Percentiles rank a stretch among this genome's conserved stretches.
These are phyloP conservation scores for Trichoderma aggressivum DNA, from an alignment of 2,329 filamentous ascomycete species.

Conservation along the genomic window DNA sequence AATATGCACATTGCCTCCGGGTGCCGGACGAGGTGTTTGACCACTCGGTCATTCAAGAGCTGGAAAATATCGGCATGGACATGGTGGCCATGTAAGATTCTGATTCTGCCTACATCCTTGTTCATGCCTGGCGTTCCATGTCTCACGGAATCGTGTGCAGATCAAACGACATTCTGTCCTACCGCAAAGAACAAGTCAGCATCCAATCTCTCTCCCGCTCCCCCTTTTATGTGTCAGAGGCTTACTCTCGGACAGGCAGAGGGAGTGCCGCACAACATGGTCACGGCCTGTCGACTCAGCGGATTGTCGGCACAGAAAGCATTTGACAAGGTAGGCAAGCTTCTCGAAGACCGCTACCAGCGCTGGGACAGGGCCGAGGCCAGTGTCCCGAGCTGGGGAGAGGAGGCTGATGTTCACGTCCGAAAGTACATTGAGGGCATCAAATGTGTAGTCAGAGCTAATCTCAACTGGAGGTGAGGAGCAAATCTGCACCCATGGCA, in stretches of 20 bases:
- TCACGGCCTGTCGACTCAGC: slow-evolving; percentile 21
- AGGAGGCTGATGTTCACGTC: slow-evolving; percentile 18
- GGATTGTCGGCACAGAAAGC: slow-evolving; percentile 24
- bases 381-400: slow-evolving; percentile 18
- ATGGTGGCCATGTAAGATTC: slow-evolving; percentile 25
- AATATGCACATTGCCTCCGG: slow-evolving; percentile 23
- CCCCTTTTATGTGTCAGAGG: background rate
- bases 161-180: slow-evolving; percentile 26
- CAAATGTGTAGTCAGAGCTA: slow-evolving; percentile 25
- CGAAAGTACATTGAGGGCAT: slow-evolving; percentile 25
- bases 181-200: slow-evolving; percentile 24
- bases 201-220: background rate
- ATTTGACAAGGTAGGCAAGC: slow-evolving; percentile 22
- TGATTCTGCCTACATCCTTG: background rate
- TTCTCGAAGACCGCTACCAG: slow-evolving; percentile 22
- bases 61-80: slow-evolving; percentile 25
- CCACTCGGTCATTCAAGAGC: slow-evolving; percentile 21
- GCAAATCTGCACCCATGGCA: no score
- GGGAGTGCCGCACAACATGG: slow-evolving; percentile 24
- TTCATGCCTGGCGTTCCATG: background rate
- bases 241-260: slow-evolving; percentile 12
- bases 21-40: slow-evolving; percentile 25
- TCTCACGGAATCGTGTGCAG: slow-evolving; percentile 11
- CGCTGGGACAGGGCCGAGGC: slow-evolving; percentile 22
- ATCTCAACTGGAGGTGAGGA: slow-evolving; percentile 20